These are phyloP conservation scores for Ophiostoma montium DNA, from an alignment of 2,329 filamentous ascomycete species.

Conservation along the genomic window DNA sequence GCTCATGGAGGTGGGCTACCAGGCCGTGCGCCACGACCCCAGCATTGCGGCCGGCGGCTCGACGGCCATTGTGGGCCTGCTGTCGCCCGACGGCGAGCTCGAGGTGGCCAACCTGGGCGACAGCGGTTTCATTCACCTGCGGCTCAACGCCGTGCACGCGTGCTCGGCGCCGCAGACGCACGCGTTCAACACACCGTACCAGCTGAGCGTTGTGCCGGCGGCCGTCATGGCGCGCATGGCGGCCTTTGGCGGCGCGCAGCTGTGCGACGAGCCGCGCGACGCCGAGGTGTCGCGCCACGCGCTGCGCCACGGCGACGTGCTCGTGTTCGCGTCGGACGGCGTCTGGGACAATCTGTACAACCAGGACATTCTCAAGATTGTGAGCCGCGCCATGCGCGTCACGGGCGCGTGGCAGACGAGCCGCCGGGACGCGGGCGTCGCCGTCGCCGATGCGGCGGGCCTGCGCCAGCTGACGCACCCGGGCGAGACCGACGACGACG, in stretches of 20 bases:
- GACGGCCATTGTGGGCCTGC: constrained; percentile 80
- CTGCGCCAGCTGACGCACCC: constrained; percentile 21
- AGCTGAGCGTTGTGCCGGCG: constrained; percentile 76
- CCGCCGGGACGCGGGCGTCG: constrained; percentile 37
- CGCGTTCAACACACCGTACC: constrained; percentile 94
- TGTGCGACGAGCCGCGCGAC: constrained; percentile 73
- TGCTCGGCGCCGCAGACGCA: constrained; percentile 83
- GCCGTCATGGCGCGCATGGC: constrained; percentile 65
- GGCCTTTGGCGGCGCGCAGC: constrained; percentile 67
- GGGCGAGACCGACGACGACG: neutral
- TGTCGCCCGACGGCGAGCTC: constrained; percentile 55
- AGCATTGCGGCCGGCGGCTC: constrained; percentile 71
- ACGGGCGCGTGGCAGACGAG: constrained; percentile 60
- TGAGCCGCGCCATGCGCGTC: constrained; percentile 61
- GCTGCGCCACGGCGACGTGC: constrained; percentile 78
- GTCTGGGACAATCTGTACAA: constrained; percentile 93
- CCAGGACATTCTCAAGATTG: constrained; percentile 71
- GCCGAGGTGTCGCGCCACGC: constrained; percentile 64
- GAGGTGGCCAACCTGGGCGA: constrained; percentile 92
- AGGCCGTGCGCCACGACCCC: constrained; percentile 61
- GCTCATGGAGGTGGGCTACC: constrained; percentile 73
- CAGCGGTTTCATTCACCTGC: constrained; percentile 80
- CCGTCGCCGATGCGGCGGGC: constrained; percentile 31
- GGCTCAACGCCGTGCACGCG: constrained; percentile 71
- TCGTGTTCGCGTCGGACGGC: constrained; percentile 90